Conservation (phyloP, 805 yeast species). For the Candida tallmaniae region DNA sequence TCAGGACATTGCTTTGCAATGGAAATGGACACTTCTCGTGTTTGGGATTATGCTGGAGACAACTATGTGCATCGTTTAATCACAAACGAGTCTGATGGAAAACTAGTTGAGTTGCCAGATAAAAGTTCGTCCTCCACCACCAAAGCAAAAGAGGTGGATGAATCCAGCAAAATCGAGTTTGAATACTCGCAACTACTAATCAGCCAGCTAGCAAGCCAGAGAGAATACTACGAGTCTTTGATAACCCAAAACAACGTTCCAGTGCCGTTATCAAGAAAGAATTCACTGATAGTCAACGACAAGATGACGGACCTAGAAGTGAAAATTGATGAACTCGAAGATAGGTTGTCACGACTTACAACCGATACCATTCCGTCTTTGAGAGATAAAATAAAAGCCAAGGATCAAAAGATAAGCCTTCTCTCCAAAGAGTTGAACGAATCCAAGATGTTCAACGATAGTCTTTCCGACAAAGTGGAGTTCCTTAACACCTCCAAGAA, state of each 20-base stretch:
- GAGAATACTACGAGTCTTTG: constrained; percentile 69
- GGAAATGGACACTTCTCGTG: constrained; percentile 80
- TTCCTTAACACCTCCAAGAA: constrained; percentile 21
- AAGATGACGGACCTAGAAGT: constrained; percentile 21
- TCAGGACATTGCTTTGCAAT: constrained; percentile 88
- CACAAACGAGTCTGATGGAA: constrained; percentile 85
- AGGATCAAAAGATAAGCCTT: constrained; percentile 25
- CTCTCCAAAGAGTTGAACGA: constrained; percentile 29
- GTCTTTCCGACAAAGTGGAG: constrained; percentile 36
- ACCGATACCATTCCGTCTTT: constrained; percentile 29
- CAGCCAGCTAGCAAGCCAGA: constrained; percentile 79
- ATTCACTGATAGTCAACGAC: constrained; percentile 13
- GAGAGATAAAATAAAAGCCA: constrained; percentile 23
- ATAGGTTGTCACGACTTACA: constrained; percentile 20
- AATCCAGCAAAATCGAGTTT: constrained; percentile 56
- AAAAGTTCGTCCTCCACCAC: constrained; percentile 17
- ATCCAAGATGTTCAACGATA: constrained; percentile 33
- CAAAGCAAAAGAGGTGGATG: constrained; percentile 20
- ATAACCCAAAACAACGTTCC: constrained; percentile 17
- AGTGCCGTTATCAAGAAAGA: constrained; percentile 16
- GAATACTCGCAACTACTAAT: constrained; percentile 78
- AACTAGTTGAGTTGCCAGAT: constrained; percentile 68
- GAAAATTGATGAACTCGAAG: constrained; percentile 24
- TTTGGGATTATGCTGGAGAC: constrained; percentile 94
- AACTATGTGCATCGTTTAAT: constrained; percentile 82